Conservation (phyloP, 2,329 filamentous ascomycete species). For the Xylaria sp. region DNA sequence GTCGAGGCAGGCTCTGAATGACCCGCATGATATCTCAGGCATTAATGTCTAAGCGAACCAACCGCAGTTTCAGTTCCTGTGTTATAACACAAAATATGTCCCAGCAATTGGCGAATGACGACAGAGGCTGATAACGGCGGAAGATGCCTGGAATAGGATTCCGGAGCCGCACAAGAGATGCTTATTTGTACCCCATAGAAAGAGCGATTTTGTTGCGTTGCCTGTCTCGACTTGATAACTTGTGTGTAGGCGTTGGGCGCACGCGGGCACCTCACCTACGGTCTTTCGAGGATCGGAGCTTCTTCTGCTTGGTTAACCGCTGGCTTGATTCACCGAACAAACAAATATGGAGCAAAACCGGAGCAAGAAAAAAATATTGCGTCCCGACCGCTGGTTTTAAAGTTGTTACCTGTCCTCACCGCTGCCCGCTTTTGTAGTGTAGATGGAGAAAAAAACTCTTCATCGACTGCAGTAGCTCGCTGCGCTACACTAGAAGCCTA, state of each 20-base stretch:
- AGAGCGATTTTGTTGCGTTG: constrained; percentile 8
- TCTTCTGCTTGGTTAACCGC: background rate
- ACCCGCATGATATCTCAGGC: constrained; percentile 23
- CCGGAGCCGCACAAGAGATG: constrained; percentile 26
- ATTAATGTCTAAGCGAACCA: constrained; percentile 21
- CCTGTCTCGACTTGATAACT: background rate
- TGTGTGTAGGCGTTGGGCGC: background rate
- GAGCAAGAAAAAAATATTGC: background rate
- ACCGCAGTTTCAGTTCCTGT: constrained; percentile 5
- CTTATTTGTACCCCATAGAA: too few species aligned
- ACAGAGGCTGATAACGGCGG: background rate
- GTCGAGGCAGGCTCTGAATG: constrained; percentile 13
- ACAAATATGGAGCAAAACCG: background rate
- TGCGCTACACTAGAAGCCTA: constrained; percentile 5
- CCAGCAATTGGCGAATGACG: constrained; percentile 10
- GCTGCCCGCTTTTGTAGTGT: background rate
- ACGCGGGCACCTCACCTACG: background rate
- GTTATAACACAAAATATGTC: constrained; percentile 10
- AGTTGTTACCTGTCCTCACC: background rate
- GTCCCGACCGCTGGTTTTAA: background rate
- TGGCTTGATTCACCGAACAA: background rate
- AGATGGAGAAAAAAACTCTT: constrained; percentile 10
- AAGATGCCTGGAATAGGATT: background rate
- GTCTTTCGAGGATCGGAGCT: background rate
- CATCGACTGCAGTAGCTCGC: background rate